Base-by-base conservation (phyloP, 805 yeast genomes). In the Lipomyces chichibuensis region DNA sequence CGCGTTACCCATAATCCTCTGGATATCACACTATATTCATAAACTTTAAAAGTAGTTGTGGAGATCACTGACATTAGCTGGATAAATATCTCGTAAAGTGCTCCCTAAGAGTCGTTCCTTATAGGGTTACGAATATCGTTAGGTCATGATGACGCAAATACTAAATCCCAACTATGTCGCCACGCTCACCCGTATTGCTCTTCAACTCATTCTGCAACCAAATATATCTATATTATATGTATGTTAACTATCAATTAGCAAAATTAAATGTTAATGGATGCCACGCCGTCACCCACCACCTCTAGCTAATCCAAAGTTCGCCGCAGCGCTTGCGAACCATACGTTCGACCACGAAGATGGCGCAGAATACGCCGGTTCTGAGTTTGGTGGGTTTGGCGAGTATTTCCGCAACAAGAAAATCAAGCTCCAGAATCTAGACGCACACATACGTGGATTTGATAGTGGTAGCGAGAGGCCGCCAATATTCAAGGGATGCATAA, bases 301-400 rank as follows among this genome's bases (percentile, higher is more conserved):
- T 7, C 37, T 14, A 35, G 29, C 55, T 17, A n/a, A 35, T 54
- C n/a, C 35, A 13, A 54, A 29, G 23, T 43, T 13, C 11, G 39
- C 56, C n/a, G 25, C 13, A 13, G 59, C 13, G 2, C 54, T 55
- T 13, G 17, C 54, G 29, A 46, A 56, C 8, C 56, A 46, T n/a
- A 29, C n/a, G 13, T 62, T 52, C 32, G 51, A 39, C 9, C 32
- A 17, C 11, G 73, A 74, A 11, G 75, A 73, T 20, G 77, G 76
- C 4, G 64, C 69, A 33, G 81, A 77, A 17, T 83, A 81, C n/a
- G 77, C 76, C 1, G 79, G 77, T 32, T 82, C 82, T 59, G 79
- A 77, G 14, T 90, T 89, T 77, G 92, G 92, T 2, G 92, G 87
- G 68, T 88, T 85, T 73, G 84, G 75, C n/a, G 78, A 85, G 0